phyloP scores from a whole-genome alignment of 371 early-diverging fungal genomes.

The Apophysomyces ossiformis region DNA sequence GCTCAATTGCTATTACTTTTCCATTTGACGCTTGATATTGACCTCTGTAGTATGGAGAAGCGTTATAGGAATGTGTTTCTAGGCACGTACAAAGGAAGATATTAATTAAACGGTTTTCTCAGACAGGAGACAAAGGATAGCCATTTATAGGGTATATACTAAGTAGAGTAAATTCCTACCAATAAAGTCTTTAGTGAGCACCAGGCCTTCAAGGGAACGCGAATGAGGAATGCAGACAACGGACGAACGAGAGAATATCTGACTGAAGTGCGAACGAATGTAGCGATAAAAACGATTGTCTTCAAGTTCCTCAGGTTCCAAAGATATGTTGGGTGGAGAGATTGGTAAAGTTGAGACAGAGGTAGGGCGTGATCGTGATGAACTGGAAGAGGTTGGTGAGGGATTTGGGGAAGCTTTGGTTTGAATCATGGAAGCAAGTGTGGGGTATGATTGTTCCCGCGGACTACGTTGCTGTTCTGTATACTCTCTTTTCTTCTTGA shows the following conservation, averaged over 20 bases:
- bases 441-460: conserved; percentile 30
- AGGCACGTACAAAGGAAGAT: conserved; percentile 16
- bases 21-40: conserved; percentile 62
- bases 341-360: conserved; percentile 12
- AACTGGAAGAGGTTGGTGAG: conserved; percentile 26
- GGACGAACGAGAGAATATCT: conserved; percentile 50
- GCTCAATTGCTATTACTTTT: conserved; percentile 60
- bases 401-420: conserved; percentile 25
- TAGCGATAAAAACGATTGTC: conserved; percentile 56
- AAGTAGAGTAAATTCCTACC: conserved; percentile 32
- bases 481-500: conserved; percentile 35
- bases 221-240: conserved; percentile 65
- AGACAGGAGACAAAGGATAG: not conserved
- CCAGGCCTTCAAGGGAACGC: conserved; percentile 54
- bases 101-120: not conserved
- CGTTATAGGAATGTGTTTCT: conserved; percentile 65
- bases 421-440: conserved; percentile 41
- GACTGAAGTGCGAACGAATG: conserved; percentile 43
- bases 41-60: conserved; percentile 63
- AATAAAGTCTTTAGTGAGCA: conserved; percentile 58
- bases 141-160: too few relatives aligned
- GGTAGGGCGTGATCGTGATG: conserved; percentile 26
- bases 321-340: conserved; percentile 8
- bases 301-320: conserved; percentile 51
- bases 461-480: conserved; percentile 18